Conservation (phyloP, 2,329 filamentous ascomycete genomes). For the Cladosporium velox region DNA sequence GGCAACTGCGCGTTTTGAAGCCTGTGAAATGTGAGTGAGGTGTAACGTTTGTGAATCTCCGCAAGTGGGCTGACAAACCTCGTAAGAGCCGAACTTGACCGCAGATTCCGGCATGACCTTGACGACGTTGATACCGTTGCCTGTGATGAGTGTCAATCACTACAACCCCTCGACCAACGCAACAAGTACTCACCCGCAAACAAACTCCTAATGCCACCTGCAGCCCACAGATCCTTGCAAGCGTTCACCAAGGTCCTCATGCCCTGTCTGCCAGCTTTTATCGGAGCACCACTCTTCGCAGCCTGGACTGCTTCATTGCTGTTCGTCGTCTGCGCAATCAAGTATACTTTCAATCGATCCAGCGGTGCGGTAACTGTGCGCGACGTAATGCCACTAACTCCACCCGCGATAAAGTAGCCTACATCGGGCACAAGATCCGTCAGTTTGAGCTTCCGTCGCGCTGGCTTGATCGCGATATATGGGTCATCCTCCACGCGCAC, state of each 20-base stretch:
- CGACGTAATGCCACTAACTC: constrained; percentile 89
- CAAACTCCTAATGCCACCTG: constrained; percentile 83
- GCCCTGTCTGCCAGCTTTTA: constrained; percentile 66
- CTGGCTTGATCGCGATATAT: constrained; percentile 38
- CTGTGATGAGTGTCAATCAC: constrained; percentile 47
- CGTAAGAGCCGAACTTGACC: constrained; percentile 97
- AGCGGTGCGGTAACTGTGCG: constrained; percentile 93
- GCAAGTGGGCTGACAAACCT: constrained; percentile 52
- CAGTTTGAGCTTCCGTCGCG: constrained; percentile 48
- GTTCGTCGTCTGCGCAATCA: constrained; percentile 82
- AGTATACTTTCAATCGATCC: constrained; percentile 94
- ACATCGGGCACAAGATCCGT: constrained; percentile 71
- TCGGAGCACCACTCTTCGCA: constrained; percentile 68
- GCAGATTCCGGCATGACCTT: constrained; percentile 99
- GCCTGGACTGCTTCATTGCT: constrained; percentile 63
- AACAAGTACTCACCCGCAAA: constrained; percentile 72
- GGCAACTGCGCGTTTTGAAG: constrained; percentile 83
- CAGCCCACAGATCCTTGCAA: constrained; percentile 75
- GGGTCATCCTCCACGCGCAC: constrained; percentile 32
- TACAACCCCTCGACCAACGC: not conserved
- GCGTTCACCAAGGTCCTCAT: constrained; percentile 71
- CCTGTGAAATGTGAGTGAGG: constrained; percentile 46
- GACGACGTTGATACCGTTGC: constrained; percentile 92
- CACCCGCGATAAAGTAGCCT: constrained; percentile 98
- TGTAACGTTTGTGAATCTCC: not conserved